Evolutionary conservation across 2,329 filamentous ascomycete species (phyloP).

Genomic region (Diplodia corticola): DNA sequence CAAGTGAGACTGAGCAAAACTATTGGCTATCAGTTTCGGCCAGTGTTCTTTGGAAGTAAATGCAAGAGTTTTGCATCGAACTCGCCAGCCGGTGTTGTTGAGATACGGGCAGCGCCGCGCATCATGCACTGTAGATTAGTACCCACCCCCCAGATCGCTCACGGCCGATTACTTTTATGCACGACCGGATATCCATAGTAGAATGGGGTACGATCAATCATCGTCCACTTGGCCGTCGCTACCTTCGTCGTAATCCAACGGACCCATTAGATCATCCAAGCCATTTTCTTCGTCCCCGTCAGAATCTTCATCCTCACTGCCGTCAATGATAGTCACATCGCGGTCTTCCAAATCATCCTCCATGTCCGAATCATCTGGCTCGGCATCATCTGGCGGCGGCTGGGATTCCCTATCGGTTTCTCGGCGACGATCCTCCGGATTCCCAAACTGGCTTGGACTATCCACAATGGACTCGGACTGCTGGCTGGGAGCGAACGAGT

Average conservation of each 20-base stretch:
- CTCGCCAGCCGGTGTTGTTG: neutral
- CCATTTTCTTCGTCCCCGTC: slow-evolving; percentile 7
- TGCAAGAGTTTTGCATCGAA: neutral
- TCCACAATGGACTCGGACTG: slow-evolving; percentile 24
- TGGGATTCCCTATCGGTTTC: slow-evolving; percentile 24
- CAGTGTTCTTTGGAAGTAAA: neutral
- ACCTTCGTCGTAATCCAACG: neutral
- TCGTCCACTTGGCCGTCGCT: slow-evolving; percentile 4
- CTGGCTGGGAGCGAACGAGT: neutral
- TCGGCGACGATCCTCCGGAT: slow-evolving; percentile 21
- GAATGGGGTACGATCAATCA: neutral
- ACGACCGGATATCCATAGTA: neutral
- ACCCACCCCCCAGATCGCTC: neutral
- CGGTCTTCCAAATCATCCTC: slow-evolving; percentile 25
- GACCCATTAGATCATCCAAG: slow-evolving; percentile 19
- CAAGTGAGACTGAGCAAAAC: neutral
- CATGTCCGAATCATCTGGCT: slow-evolving; percentile 20
- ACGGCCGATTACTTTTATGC: no score
- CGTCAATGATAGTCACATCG: neutral
- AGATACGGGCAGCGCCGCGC: neutral
- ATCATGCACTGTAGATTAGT: neutral
- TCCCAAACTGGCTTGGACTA: slow-evolving; percentile 37
- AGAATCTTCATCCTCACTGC: slow-evolving; percentile 12
- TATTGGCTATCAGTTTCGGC: neutral
- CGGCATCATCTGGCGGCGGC: slow-evolving; percentile 25